Conservation (phyloP, 2,329 filamentous ascomycete genomes). For the Epichloe baconii region DNA sequence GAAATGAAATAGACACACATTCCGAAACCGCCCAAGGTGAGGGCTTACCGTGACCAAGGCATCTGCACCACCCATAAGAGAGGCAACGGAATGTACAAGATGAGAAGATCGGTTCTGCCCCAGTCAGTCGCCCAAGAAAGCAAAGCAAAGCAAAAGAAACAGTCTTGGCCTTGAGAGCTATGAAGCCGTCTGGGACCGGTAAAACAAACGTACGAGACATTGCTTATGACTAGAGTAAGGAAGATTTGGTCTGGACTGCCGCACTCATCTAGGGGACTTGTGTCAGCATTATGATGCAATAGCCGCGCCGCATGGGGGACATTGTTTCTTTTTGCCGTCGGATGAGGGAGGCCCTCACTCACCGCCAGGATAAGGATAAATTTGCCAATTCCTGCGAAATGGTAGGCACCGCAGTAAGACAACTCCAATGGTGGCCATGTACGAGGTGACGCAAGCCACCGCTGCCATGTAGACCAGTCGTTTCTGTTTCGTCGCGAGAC, state of each 20-base stretch:
- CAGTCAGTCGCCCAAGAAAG: background rate
- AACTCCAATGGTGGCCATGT: slow-evolving; percentile 11
- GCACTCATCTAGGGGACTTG: slow-evolving; percentile 8
- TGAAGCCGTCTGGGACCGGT: no score
- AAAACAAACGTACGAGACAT: slow-evolving; percentile 10
- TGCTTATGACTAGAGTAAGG: slow-evolving; percentile 11
- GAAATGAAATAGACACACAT: no score
- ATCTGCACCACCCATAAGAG: slow-evolving; percentile 13
- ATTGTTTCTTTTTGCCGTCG: no score
- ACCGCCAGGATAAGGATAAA: slow-evolving; percentile 14
- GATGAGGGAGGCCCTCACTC: background rate
- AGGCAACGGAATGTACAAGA: slow-evolving; percentile 12
- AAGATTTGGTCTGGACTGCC: slow-evolving; percentile 10
- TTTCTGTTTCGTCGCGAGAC: slow-evolving; percentile 11
- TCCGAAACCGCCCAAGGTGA: background rate
- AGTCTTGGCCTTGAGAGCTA: background rate
- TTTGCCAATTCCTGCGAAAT: slow-evolving; percentile 14
- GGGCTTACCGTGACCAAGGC: slow-evolving; percentile 9
- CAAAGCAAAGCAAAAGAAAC: background rate
- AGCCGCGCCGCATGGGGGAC: no score
- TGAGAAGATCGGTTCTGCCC: slow-evolving; percentile 12
- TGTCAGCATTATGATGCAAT: background rate
- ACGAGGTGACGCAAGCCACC: slow-evolving; percentile 6
- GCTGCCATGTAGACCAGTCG: slow-evolving; percentile 10
- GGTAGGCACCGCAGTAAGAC: slow-evolving; percentile 11